Evolutionary conservation across 2,329 filamentous ascomycete genomes (phyloP), one percentile per base, ranked within the genome.

Genomic region (Nannizziopsis barbatae): DNA sequence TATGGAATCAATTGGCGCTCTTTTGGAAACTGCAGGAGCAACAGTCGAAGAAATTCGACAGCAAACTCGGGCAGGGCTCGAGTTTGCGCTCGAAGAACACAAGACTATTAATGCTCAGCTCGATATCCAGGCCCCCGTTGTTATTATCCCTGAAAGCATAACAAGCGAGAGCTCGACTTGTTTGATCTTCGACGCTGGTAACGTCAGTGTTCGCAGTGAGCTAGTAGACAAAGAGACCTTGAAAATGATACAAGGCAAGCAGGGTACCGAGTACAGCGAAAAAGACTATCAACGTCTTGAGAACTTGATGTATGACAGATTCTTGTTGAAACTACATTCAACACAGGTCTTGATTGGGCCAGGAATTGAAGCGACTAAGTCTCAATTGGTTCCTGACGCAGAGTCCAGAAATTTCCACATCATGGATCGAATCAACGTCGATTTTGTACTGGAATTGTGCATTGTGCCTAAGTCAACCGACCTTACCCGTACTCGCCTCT

Each of bases 101-200:
- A 96, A 95, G 72, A 96, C 92, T 1, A 83, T 98, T 62, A 95
- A 98, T 59, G 90, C 90, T 11, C 87, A 96, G 58, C 75, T 99
- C 38, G 92, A 98, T 64, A 78, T 98, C 10, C 89, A 95, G 62
- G 92, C 92, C 0, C 92, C 92, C 32, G 77, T 99, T 1, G 93
- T 99, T 56, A 96, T 99, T 54, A 80, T 98, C 8, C 92, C 92
- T 0, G 88, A 96, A 61, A 95, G 84, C 59, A 92, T 98, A 50
- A 90, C 83, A 0, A 78, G 81, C 17, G 74, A 82, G 58, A 82
- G 79, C 52, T 87, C 86, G 0, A 84, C 87, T 3, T 98, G 92
- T 60, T 73, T 98, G 52, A 95, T 98, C 56, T 70, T 99, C 1
- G 92, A 99, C 69, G 92, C 92, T 36, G 92, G 92, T 73, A 92